Conservation (phyloP, 371 early-diverging fungal species). For the Mortierella sp. region DNA sequence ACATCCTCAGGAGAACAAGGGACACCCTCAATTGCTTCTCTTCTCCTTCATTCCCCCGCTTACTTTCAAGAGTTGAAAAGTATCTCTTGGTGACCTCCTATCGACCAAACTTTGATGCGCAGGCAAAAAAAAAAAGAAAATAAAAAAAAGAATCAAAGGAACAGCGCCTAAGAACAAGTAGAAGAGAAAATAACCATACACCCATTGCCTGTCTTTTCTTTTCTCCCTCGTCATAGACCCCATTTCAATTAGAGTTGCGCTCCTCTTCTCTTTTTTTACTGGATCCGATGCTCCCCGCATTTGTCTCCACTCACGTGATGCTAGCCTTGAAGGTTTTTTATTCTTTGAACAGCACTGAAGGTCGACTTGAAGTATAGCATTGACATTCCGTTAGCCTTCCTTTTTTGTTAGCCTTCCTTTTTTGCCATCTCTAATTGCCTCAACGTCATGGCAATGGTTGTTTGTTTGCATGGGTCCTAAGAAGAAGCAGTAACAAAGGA, state of each 20-base stretch:
- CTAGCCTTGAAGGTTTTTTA: not conserved
- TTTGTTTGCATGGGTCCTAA: slow-evolving; percentile 7
- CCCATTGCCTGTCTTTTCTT: not conserved
- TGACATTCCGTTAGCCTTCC: not conserved
- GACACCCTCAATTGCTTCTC: not conserved
- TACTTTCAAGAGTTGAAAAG: not conserved
- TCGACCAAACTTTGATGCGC: not conserved
- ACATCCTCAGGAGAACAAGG: not conserved
- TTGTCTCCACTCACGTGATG: not conserved
- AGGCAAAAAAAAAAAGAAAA: not conserved
- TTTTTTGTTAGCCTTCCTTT: too few relatives aligned
- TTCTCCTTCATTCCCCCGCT: not conserved
- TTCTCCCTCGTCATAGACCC: not conserved
- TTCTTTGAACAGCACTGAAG: not conserved
- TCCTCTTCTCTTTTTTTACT: not conserved
- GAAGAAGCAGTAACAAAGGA: not conserved
- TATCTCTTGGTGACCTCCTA: not conserved
- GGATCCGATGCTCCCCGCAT: slow-evolving; percentile 5
- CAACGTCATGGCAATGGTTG: not conserved
- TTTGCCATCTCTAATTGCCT: not conserved
- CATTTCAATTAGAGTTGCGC: not conserved
- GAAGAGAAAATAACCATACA: not conserved
- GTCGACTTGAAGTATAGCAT: not conserved
- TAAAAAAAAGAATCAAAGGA: not conserved
- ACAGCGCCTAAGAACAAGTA: not conserved